Evolutionary conservation across 179 eudicot genomes (phyloP).

Genomic region (Corrigiola litoralis): DNA sequence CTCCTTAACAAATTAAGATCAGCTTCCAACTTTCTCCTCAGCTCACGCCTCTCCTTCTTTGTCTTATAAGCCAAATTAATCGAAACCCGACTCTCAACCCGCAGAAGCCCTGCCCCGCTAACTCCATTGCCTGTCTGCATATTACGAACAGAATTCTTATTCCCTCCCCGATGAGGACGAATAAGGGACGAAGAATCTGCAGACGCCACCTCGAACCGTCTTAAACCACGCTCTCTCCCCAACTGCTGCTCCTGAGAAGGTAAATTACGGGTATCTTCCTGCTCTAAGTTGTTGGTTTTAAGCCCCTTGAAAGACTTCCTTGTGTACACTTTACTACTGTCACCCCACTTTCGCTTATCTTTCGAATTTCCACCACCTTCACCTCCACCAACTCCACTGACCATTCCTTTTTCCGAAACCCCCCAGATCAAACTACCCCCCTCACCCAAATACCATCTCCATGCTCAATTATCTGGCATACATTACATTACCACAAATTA

Average conservation of each 20-base stretch:
- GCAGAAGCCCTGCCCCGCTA: constrained; percentile 29
- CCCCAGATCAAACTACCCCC: background rate
- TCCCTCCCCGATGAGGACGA: constrained; percentile 8
- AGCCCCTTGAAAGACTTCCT: constrained; percentile 56
- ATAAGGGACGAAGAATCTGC: constrained; percentile 37
- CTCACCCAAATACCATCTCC: constrained; percentile 12
- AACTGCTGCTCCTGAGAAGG: constrained; percentile 27
- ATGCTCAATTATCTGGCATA: constrained; percentile 9
- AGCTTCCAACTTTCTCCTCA: constrained; percentile 52
- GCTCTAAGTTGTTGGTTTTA: constrained; percentile 22
- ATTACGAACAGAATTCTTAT: background rate
- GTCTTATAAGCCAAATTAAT: constrained; percentile 59
- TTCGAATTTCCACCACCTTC: constrained; percentile 26
- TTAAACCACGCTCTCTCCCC: constrained; percentile 18
- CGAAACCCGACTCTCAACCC: constrained; percentile 41
- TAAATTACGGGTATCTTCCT: constrained; percentile 12
- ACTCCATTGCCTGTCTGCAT: constrained; percentile 28
- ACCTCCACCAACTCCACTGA: constrained; percentile 23
- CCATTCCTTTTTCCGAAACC: constrained; percentile 18
- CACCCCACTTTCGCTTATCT: constrained; percentile 38
- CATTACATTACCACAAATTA: no score
- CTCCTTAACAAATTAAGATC: constrained; percentile 65
- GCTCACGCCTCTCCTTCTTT: constrained; percentile 63
- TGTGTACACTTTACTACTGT: constrained; percentile 43
- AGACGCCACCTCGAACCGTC: constrained; percentile 28